Base-by-base conservation (phyloP, 2,329 filamentous ascomycete genomes). In the Hymenoscyphus occultus region DNA sequence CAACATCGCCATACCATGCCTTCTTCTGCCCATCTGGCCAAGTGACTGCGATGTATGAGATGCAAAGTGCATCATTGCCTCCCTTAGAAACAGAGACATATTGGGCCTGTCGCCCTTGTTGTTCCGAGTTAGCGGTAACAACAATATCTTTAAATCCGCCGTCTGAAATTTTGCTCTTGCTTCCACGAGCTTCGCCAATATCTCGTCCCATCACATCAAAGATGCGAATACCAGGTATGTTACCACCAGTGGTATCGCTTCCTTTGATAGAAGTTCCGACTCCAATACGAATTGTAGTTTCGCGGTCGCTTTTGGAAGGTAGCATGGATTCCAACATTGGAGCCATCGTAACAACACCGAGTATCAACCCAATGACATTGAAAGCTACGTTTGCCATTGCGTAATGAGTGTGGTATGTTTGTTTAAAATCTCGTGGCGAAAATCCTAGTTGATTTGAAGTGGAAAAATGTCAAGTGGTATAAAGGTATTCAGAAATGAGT, bases 21-120 rank as follows among this genome's bases (percentile, higher is more conserved):
- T 51, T 35, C 3, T 32, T 5, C 32, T 54, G 22, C 3, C 14
- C 14, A 54, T 61, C 45, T 39, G 42, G 42, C 22, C 45, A 35
- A 13, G 35, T 54, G 31, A 61, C 31, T 5, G 16, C 10, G 19
- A 61, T 51, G 28, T 32, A 51, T 35, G 42, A 61, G 42, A 61
- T 61, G 28, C 60, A 61, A 22, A 61, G 16, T 32, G 42, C 60
- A 56, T 61, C 31, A 6, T 51, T 61, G 5, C 60, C 60, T 13
- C 60, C 60, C 13, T 35, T 35, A 28, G 22, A 54, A 14, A 61
- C n/a, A 12, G 60, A 31, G 31, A 61, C 16, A 19, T 61, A 61
- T 22, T 61, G 28, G 7, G 42, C 31, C 42, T 54, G 42, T 3
- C 22, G 22, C 13, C 45, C 45, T 10, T 54, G 28, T 19, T 32